A percentile compares a stretch with the other conserved stretches of the same genome.
These are phyloP conservation scores for Abrus precatorius DNA, from an alignment of 306 rosid species.

Conservation along the genomic window DNA sequence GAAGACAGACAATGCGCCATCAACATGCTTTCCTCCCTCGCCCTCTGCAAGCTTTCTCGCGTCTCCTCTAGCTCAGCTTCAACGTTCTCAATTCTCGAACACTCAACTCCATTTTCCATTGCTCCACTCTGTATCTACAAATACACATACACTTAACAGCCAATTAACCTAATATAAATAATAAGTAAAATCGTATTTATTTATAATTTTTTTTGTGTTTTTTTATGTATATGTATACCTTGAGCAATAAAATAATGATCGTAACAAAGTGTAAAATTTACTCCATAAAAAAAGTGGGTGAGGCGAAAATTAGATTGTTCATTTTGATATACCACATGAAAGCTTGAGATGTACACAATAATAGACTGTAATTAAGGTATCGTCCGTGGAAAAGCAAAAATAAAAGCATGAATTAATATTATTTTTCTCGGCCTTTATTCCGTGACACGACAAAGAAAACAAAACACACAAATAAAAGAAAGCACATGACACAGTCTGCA, in stretches of 20 bases:
- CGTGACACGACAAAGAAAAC: constrained; percentile 40
- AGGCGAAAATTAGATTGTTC: not conserved
- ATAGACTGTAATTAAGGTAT: not conserved
- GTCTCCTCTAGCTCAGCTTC: constrained; percentile 82
- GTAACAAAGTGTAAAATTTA: not conserved
- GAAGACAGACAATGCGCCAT: constrained; percentile 81
- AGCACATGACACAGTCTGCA: constrained; percentile 31
- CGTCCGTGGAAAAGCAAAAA: not conserved
- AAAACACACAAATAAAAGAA: constrained; percentile 17
- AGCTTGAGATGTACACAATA: constrained; percentile 11
- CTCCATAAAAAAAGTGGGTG: not conserved
- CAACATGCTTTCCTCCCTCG: constrained; percentile 76
- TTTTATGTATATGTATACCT: not conserved
- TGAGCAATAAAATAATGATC: not conserved
- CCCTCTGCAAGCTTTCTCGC: constrained; percentile 70
- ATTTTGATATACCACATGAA: not conserved
- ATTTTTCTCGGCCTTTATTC: constrained; percentile 51
- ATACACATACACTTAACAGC: not conserved
- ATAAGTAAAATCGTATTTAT: too few species aligned
- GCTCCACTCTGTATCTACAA: constrained; percentile 61
- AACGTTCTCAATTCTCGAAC: constrained; percentile 59
- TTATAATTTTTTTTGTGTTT: too few species aligned
- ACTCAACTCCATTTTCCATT: constrained; percentile 53
- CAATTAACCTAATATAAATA: not conserved
- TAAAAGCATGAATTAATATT: not conserved